Base-by-base conservation (phyloP, 2,329 filamentous ascomycete genomes). In the Boeremia exigua region DNA sequence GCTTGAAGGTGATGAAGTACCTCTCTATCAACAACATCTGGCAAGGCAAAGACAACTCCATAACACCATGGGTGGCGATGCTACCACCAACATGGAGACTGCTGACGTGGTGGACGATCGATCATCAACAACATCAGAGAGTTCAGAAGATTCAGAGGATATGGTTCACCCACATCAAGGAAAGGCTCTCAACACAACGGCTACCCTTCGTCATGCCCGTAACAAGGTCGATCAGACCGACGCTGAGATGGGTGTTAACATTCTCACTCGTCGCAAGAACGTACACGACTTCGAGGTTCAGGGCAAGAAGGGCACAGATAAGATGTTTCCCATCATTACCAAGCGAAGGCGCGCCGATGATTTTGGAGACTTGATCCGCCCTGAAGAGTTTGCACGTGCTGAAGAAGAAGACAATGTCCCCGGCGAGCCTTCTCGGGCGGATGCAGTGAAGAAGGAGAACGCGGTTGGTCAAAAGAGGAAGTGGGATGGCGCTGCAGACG, bases 201-300 rank as follows among this genome's bases (percentile, higher is more conserved):
- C 91, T 0, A 91, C 91, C 0, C 82, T 97, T 66, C 91, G 89
- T 8, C 92, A 96, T 75, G 87, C 89, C 60, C 87, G 92, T 58
- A 71, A 72, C 37, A 96, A 96, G 74, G 85, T 94, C 23, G 91
- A 90, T 0, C 81, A 96, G 34, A 93, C 87, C 48, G 93, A 97
- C 63, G 91, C 94, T 61, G 95, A 98, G 65, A 82, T 98, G 3
- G 95, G 95, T 15, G 87, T 98, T 62, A 97, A 96, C 63, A 86
- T 99, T 43, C 81, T 99, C 9, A 83, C 98, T 36, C 91, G 95
- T 65, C 89, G 90, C 64, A 96, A 93, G 72, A 90, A 89, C 12
- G 87, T 96, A n/a, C 91, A 95, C 72, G 95, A 99, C 75, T 99
- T 91, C 65, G 92, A 97, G 69, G 89, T 97, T 1, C 85, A 92